Base-by-base conservation (phyloP, 2,329 filamentous ascomycete species). In the Rutstroemia sp. region DNA sequence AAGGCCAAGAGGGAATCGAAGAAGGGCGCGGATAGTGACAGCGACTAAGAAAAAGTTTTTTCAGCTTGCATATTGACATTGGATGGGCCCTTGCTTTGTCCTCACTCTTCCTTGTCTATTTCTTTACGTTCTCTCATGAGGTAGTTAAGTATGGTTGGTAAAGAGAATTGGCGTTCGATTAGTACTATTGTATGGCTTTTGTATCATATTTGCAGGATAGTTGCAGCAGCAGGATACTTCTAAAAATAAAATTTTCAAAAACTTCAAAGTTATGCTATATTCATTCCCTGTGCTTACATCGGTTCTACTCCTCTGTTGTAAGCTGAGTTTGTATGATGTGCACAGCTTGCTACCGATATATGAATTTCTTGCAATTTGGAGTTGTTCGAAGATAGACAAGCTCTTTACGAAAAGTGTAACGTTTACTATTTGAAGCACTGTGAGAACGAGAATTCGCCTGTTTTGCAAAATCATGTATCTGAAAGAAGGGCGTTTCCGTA, bases 1-100 rank as follows among this genome's bases (percentile, higher is more conserved):
- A 76, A 75, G 58, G 71, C 72, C 56, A 76, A 79, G 69, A 78
- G 74, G 56, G 74, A 75, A 64, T 73, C 73, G 55, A 78, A 79
- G 65, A 73, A 73, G 56, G 78, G 78, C 37, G 65, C 62, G 34
- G 68, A 67, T 8, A 68, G 65, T 57, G 67, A 80, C 66, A 80
- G 77, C 64, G 78, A 80, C 54, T 80, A 71, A 56, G 41, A 47
- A 42, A 42, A 42, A 19, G 16, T n/a, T 10, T 19, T n/a, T 42
- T 7, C 4, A 14, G 7, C 8, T 14, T 47, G 21, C 19, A 23
- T 21, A 47, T 47, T 47, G 44, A 3, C 7, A 42, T 42, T 27
- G 44, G 21, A 47, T 47, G 44, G 0, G 19, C 17, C 16, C 14
- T 17, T 27, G 14, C 16, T 5, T 23, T 25, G 23, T 23, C 1